phyloP scores from a whole-genome alignment of 2,329 filamentous ascomycete species.

The Trichoderma asperellum region DNA sequence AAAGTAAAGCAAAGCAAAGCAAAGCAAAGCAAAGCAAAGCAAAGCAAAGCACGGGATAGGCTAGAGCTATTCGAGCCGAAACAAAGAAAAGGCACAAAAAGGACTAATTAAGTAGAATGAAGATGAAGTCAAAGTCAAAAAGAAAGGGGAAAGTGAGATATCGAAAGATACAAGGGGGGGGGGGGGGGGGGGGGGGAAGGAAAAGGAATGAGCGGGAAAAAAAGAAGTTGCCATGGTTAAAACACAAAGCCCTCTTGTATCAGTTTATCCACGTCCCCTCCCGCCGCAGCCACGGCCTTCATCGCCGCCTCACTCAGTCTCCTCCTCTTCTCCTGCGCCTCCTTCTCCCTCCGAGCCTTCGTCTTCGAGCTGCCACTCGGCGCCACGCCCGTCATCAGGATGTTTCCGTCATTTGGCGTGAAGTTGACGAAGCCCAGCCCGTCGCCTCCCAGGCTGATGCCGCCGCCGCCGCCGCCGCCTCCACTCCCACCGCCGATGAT shows the following conservation, averaged over 20 bases:
- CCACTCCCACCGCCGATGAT: constrained; percentile 34
- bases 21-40: not conserved
- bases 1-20: no score
- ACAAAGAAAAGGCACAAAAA: not conserved
- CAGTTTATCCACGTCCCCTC: constrained; percentile 65
- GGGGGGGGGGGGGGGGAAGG: no score
- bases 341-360: constrained; percentile 87
- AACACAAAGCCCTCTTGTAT: constrained; percentile 55
- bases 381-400: constrained; percentile 87
- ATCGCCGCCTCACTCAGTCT: constrained; percentile 69
- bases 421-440: constrained; percentile 81
- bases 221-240: constrained; percentile 32
- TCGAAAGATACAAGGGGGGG: not conserved
- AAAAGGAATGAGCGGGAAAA: not conserved
- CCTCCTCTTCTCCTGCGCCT: constrained; percentile 76
- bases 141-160: not conserved
- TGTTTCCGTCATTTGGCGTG: constrained; percentile 75
- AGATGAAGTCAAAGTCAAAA: not conserved
- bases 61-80: not conserved
- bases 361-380: constrained; percentile 92
- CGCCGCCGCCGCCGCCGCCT: constrained; percentile 35
- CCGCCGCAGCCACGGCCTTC: constrained; percentile 70
- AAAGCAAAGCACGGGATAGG: not conserved
- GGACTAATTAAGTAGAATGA: not conserved
- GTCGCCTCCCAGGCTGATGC: constrained; percentile 33